Conservation (phyloP, 2,329 filamentous ascomycete species). For the Fusarium sp. region DNA sequence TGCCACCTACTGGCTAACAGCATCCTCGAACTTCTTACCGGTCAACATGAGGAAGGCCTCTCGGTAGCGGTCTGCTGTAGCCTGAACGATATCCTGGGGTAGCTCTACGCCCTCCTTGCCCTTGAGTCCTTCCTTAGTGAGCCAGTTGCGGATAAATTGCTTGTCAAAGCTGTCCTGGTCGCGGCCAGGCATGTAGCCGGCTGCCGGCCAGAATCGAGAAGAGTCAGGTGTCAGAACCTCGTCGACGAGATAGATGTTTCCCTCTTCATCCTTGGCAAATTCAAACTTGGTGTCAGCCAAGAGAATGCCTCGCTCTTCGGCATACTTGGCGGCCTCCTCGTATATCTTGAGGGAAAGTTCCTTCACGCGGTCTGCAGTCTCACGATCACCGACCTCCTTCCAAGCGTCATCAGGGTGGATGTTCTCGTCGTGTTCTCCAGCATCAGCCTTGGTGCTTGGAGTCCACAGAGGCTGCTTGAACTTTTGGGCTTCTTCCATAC, state of each 20-base stretch:
- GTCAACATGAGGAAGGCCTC: slow-evolving; percentile 78
- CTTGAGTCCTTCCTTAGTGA: slow-evolving; percentile 71
- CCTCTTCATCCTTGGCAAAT: slow-evolving; percentile 42
- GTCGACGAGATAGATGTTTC: slow-evolving; percentile 43
- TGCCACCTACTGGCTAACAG: slow-evolving; percentile 18
- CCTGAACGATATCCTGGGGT: slow-evolving; percentile 75
- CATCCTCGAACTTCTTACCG: slow-evolving; percentile 58
- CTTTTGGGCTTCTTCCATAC: slow-evolving; percentile 75
- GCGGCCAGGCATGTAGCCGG: slow-evolving; percentile 66
- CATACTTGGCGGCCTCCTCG: slow-evolving; percentile 38
- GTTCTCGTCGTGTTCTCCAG: slow-evolving; percentile 84
- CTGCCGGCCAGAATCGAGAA: slow-evolving; percentile 85
- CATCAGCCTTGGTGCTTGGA: slow-evolving; percentile 85
- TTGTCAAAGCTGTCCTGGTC: slow-evolving; percentile 90
- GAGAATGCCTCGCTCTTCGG: slow-evolving; percentile 38
- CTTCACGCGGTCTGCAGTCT: slow-evolving; percentile 43
- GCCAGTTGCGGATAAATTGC: slow-evolving; percentile 83
- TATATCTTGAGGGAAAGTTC: slow-evolving; percentile 42
- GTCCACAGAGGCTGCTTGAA: slow-evolving; percentile 72
- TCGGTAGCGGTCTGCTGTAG: slow-evolving; percentile 75
- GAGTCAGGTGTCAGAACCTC: slow-evolving; percentile 60
- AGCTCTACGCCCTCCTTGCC: slow-evolving; percentile 58
- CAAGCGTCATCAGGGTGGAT: slow-evolving; percentile 75
- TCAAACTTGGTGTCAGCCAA: slow-evolving; percentile 43
- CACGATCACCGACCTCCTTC: slow-evolving; percentile 45